phyloP scores from a whole-genome alignment of 2,329 filamentous ascomycete species.

The Colletotrichum tanaceti region DNA sequence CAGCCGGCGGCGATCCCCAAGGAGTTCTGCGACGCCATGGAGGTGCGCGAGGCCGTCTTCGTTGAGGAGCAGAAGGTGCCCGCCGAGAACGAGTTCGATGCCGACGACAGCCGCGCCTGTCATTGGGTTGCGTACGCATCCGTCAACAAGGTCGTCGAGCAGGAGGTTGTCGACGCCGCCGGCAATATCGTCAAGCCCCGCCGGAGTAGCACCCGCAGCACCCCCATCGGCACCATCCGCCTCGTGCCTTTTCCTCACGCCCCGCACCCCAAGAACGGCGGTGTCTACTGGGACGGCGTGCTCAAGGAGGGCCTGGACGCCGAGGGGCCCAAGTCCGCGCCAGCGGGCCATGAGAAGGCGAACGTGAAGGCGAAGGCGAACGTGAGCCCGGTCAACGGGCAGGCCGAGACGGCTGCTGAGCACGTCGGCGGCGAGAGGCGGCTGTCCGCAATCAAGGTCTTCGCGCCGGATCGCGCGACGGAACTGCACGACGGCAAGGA shows the following conservation, averaged over 20 bases:
- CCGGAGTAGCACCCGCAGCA: conserved; percentile 57
- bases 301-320: conserved; percentile 47
- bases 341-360: conserved; percentile 39
- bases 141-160: conserved; percentile 60
- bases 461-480: conserved; percentile 56
- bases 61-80: conserved; percentile 69
- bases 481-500: conserved; percentile 71
- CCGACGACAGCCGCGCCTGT: conserved; percentile 81
- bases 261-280: conserved; percentile 68
- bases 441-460: conserved; percentile 10
- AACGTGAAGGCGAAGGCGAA: background rate
- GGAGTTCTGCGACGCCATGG: conserved; percentile 73
- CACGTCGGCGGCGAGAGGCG: conserved; percentile 32
- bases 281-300: conserved; percentile 59
- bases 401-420: conserved; percentile 43
- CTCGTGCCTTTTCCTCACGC: conserved; percentile 84
- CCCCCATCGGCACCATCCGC: conserved; percentile 79
- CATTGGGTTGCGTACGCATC: conserved; percentile 90
- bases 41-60: conserved; percentile 70
- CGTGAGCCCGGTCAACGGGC: conserved; percentile 7
- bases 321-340: conserved; percentile 34
- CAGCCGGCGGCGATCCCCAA: conserved; percentile 62
- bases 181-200: conserved; percentile 56
- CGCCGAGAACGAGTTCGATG: conserved; percentile 79
- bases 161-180: conserved; percentile 57